Conservation (phyloP, 371 early-diverging fungal species). For the Saksenaea oblongispora region DNA sequence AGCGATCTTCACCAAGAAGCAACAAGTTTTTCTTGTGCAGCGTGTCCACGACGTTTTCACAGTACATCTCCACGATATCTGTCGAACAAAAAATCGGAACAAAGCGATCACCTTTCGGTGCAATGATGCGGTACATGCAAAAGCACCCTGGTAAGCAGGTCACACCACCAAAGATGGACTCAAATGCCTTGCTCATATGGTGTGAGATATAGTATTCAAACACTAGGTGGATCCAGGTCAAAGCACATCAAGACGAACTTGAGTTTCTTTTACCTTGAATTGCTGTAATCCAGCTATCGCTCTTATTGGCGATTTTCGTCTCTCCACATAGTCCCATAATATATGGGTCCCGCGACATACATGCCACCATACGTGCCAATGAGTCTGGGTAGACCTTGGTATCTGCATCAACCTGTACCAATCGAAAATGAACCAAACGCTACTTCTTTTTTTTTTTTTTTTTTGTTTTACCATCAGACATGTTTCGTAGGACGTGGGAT, state of each 20-base stretch:
- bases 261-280: constrained; percentile 69
- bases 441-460: neutral
- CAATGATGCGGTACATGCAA: constrained; percentile 94
- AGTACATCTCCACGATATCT: constrained; percentile 87
- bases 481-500: constrained; percentile 85
- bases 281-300: constrained; percentile 84
- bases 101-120: constrained; percentile 63
- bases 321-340: constrained; percentile 90
- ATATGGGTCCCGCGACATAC: constrained; percentile 76
- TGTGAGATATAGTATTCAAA: constrained; percentile 98
- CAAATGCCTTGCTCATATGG: constrained; percentile 93
- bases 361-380: constrained; percentile 74
- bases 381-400: constrained; percentile 88
- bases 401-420: constrained; percentile 87
- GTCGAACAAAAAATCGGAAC: constrained; percentile 83
- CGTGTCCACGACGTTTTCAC: constrained; percentile 89
- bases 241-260: neutral
- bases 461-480: constrained; percentile 80
- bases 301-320: constrained; percentile 87
- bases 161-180: constrained; percentile 95
- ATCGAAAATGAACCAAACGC: too few species aligned
- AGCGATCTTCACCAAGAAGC: constrained; percentile 94
- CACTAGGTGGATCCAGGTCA: constrained; percentile 43
- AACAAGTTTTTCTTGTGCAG: constrained; percentile 96
- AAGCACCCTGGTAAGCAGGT: constrained; percentile 98